These are phyloP conservation scores for Gaertneriomyces semiglobifer DNA, from an alignment of 192 early-diverging fungal genomes.

Conservation along the genomic window DNA sequence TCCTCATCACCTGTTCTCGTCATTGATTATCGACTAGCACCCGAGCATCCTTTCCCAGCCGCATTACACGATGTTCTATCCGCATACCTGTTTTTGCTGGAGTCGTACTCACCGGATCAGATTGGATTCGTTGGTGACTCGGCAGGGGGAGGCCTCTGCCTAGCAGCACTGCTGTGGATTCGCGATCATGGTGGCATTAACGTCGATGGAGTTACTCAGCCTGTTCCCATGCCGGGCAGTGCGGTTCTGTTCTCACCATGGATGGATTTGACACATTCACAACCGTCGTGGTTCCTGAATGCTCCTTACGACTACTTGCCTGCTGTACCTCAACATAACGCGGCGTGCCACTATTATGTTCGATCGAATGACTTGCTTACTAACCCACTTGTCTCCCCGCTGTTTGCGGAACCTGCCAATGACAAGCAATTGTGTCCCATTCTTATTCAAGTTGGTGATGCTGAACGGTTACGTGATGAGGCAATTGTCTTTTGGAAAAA, in stretches of 20 bases:
- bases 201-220: neutral
- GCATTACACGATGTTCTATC: conserved; percentile 78
- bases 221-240: conserved; percentile 46
- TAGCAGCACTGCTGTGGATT: conserved; percentile 43
- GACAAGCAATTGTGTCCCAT: conserved; percentile 36
- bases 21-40: conserved; percentile 77
- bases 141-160: conserved; percentile 50
- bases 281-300: conserved; percentile 43
- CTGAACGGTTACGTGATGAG: conserved; percentile 52
- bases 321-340: conserved; percentile 18
- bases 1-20: conserved; percentile 49
- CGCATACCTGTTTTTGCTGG: conserved; percentile 66
- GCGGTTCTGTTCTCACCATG: conserved; percentile 63
- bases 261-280: conserved; percentile 54
- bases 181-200: conserved; percentile 29
- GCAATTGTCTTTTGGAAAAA: conserved; percentile 30
- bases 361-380: conserved; percentile 27
- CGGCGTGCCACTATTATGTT: conserved; percentile 26
- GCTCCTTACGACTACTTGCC: conserved; percentile 36
- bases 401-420: conserved; percentile 36
- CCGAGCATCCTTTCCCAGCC: conserved; percentile 74
- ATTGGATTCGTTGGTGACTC: conserved; percentile 49
- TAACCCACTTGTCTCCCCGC: conserved; percentile 44
- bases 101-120: conserved; percentile 37
- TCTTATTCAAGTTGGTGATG: conserved; percentile 46